Conservation (phyloP, 495 filamentous ascomycete genomes). For the Ramalina peruviana region DNA sequence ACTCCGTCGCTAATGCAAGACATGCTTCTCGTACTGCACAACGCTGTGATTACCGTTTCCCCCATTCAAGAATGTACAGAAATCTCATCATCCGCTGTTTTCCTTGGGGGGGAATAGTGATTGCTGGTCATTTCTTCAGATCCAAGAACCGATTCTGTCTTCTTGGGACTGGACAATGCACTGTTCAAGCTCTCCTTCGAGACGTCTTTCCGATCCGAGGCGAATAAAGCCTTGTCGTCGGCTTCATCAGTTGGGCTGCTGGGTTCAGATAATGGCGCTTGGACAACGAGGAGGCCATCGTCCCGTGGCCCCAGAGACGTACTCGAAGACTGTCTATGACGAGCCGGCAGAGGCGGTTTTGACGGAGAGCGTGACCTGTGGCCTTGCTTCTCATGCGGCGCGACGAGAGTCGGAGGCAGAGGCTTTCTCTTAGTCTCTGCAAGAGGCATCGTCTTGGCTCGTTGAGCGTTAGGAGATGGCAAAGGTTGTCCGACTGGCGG, state of each 20-base stretch:
- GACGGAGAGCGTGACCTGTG: slow-evolving; percentile 18
- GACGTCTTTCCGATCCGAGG: neutral
- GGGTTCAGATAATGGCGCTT: slow-evolving; percentile 36
- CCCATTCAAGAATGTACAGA: too few species aligned
- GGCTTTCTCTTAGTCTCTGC: slow-evolving; percentile 49
- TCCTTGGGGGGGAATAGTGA: too few species aligned
- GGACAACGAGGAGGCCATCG: slow-evolving; percentile 37
- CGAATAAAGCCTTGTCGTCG: neutral
- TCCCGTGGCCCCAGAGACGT: slow-evolving; percentile 9
- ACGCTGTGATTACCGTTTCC: too few species aligned
- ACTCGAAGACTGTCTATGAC: slow-evolving; percentile 25
- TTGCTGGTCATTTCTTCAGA: too few species aligned
- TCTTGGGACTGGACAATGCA: too few species aligned
- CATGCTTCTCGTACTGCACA: too few species aligned
- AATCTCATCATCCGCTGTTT: too few species aligned
- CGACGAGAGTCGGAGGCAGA: slow-evolving; percentile 29
- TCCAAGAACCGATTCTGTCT: too few species aligned
- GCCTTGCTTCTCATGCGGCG: slow-evolving; percentile 16
- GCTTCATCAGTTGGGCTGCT: slow-evolving; percentile 27
- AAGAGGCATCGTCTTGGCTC: slow-evolving; percentile 39
- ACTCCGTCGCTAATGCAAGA: too few species aligned
- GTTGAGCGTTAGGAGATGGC: slow-evolving; percentile 58
- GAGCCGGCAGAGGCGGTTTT: slow-evolving; percentile 21
- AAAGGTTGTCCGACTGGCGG: slow-evolving; percentile 46
- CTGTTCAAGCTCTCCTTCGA: too few species aligned